Conservation (phyloP, 164 flowering plant species). For the Taxillus chinensis region DNA sequence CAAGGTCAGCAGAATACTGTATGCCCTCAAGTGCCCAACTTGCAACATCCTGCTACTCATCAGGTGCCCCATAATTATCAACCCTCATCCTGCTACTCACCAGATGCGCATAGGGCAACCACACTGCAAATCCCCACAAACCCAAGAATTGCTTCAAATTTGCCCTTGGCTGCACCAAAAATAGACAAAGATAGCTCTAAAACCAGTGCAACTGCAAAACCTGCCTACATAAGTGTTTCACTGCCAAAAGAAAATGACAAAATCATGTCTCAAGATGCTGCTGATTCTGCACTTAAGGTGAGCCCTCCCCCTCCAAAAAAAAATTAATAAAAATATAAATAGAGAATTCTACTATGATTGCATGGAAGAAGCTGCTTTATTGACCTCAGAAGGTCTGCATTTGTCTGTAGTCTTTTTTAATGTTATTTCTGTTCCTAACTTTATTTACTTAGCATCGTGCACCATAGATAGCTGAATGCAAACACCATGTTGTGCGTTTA, state of each 20-base stretch:
- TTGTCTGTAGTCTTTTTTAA: too few relatives aligned
- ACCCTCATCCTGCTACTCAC: constrained; percentile 39
- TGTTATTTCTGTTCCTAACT: too few relatives aligned
- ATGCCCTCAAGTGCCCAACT: constrained; percentile 30
- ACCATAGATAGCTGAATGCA: too few relatives aligned
- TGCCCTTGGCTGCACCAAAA: constrained; percentile 45
- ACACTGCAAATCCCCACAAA: constrained; percentile 88
- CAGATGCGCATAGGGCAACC: constrained; percentile 54
- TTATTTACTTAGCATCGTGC: too few relatives aligned
- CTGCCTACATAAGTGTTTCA: constrained; percentile 76
- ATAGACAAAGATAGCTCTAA: constrained; percentile 44
- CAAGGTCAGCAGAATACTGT: constrained; percentile 39
- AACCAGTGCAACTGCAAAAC: constrained; percentile 39
- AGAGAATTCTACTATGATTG: too few relatives aligned
- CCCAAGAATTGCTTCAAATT: constrained; percentile 83
- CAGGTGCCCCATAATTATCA: constrained; percentile 39
- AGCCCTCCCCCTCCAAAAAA: constrained; percentile 7
- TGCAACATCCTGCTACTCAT: constrained; percentile 37
- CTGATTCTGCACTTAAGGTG: constrained; percentile 70
- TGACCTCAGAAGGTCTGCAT: too few relatives aligned
- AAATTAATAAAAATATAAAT: too few relatives aligned
- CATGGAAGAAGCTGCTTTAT: too few relatives aligned
- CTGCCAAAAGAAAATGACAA: constrained; percentile 42
- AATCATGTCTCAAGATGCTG: constrained; percentile 26
- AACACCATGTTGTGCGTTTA: too few relatives aligned